Evolutionary conservation across 306 rosid genomes (phyloP).

Genomic region (Hippophae rhamnoides): DNA sequence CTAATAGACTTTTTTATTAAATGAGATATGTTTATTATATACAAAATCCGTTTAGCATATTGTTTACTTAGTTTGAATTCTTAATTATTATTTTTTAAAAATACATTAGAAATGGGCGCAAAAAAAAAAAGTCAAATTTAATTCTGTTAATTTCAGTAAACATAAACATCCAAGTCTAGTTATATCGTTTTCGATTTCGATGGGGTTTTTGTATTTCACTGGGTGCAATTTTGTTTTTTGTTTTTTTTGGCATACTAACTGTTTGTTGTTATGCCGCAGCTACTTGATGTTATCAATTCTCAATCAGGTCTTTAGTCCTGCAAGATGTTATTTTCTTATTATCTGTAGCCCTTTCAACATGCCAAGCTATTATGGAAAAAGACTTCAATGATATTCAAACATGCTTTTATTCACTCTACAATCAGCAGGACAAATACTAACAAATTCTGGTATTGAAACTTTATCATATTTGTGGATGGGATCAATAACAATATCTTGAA

Average conservation of each 20-base stretch:
- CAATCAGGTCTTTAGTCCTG: no score
- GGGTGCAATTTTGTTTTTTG: not conserved
- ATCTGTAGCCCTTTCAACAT: not conserved
- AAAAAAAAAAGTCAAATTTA: no score
- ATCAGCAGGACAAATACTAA: no score
- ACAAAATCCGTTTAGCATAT: no score
- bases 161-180: not conserved
- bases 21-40: no score
- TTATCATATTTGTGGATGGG: no score
- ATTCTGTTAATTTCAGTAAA: not conserved
- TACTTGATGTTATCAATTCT: not conserved
- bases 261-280: not conserved
- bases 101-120: no score
- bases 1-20: no score
- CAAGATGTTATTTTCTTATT: not conserved
- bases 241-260: not conserved
- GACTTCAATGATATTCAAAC: not conserved
- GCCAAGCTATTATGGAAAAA: not conserved
- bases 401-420: not conserved
- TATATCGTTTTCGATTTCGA: not conserved
- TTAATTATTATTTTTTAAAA: no score
- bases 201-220: not conserved
- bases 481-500: no score
- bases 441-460: no score
- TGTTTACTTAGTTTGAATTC: no score